phyloP scores from a whole-genome alignment of 345 rosid species.

The Citropsis articulata region DNA sequence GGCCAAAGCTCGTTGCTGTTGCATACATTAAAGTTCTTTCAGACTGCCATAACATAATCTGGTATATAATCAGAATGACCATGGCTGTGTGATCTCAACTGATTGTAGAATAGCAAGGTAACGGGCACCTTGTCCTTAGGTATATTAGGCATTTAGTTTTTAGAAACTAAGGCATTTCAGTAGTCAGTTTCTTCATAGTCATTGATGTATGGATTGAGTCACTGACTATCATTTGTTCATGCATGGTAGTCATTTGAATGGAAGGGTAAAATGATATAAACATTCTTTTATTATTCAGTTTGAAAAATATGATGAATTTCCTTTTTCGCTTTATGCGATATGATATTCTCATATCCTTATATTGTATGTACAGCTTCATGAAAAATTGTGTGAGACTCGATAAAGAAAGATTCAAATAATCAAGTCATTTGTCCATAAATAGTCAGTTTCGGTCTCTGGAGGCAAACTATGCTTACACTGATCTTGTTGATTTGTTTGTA shows the following conservation, averaged over 20 bases:
- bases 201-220: not conserved
- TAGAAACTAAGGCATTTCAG: not conserved
- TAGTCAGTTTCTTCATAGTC: not conserved
- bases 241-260: constrained; percentile 1
- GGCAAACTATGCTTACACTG: not conserved
- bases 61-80: not conserved
- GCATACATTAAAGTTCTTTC: not conserved
- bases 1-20: not conserved
- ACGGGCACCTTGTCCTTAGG: not conserved
- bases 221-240: constrained; percentile 4
- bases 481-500: not conserved
- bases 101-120: not conserved
- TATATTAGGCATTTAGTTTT: not conserved
- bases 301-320: not conserved
- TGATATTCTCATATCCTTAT: not conserved
- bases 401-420: too few species aligned
- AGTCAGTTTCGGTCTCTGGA: too few species aligned
- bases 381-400: not conserved
- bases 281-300: not conserved
- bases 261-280: not conserved
- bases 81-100: not conserved
- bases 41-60: not conserved
- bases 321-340: not conserved
- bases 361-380: not conserved
- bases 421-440: too few species aligned